Evolutionary conservation across 108 stramenopile genomes (phyloP).

Genomic region (Cyclotella atomus): DNA sequence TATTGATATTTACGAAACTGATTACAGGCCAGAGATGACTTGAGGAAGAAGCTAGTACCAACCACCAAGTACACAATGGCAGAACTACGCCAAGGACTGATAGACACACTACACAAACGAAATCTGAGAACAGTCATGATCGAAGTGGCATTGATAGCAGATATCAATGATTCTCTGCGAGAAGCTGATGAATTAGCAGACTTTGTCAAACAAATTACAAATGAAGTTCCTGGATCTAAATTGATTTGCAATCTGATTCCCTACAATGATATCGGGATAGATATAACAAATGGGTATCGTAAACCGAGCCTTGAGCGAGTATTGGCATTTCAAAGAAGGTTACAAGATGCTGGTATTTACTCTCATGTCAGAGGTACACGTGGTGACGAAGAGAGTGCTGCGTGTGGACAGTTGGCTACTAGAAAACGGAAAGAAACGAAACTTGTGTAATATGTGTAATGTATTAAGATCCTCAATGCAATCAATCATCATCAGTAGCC

Average conservation of each 20-base stretch:
- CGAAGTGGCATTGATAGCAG: slow-evolving; percentile 78
- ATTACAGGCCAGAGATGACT: slow-evolving; percentile 58
- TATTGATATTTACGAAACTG: too few relatives aligned
- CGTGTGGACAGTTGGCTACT: slow-evolving; percentile 89
- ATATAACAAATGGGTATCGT: slow-evolving; percentile 28
- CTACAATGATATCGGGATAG: slow-evolving; percentile 73
- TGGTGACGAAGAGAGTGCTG: slow-evolving; percentile 87
- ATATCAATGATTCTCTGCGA: slow-evolving; percentile 79
- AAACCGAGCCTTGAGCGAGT: slow-evolving; percentile 61
- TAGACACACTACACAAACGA: slow-evolving; percentile 54
- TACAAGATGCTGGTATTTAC: slow-evolving; percentile 59
- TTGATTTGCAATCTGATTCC: slow-evolving; percentile 83
- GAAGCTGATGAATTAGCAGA: slow-evolving; percentile 78
- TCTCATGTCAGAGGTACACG: slow-evolving; percentile 74
- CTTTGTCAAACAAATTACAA: slow-evolving; percentile 66
- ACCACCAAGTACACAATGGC: slow-evolving; percentile 77
- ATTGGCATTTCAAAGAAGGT: slow-evolving; percentile 60
- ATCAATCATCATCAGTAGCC: too few relatives aligned
- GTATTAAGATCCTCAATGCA: too few relatives aligned
- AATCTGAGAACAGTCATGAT: slow-evolving; percentile 70
- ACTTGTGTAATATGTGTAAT: not conserved
- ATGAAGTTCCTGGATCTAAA: slow-evolving; percentile 59
- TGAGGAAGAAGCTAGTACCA: slow-evolving; percentile 75
- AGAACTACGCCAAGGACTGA: slow-evolving; percentile 69
- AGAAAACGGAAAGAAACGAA: slow-evolving; percentile 33